These are phyloP conservation scores for Neopestalotiopsis sp. DNA, from an alignment of 2,329 filamentous ascomycete species.

Conservation along the genomic window DNA sequence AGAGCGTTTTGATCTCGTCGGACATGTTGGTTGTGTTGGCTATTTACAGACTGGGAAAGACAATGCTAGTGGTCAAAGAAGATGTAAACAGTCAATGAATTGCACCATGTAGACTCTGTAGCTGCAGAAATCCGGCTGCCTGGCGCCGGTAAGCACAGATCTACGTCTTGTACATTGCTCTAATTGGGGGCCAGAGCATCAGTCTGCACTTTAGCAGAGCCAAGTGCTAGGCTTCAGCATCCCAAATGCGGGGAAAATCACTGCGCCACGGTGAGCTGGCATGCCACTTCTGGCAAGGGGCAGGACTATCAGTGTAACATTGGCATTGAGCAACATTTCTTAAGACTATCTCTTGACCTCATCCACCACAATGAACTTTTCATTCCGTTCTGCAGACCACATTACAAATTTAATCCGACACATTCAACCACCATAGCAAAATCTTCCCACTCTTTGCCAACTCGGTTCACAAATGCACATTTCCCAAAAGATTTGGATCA, in stretches of 20 bases:
- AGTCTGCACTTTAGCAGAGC: neutral
- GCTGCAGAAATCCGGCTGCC: constrained; percentile 11
- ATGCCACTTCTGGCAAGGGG: neutral
- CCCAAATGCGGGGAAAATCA: neutral
- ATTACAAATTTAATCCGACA: too few species aligned
- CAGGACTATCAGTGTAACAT: neutral
- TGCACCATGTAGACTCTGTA: neutral
- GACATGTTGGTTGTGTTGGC: neutral
- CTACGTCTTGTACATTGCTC: neutral
- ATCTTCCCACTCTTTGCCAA: too few species aligned
- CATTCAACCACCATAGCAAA: too few species aligned
- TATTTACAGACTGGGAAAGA: neutral
- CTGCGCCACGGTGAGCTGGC: neutral
- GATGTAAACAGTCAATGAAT: neutral
- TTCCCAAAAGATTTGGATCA: too few species aligned
- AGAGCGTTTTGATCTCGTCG: neutral
- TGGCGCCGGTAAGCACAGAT: neutral
- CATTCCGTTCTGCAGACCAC: too few species aligned
- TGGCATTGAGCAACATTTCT: too few species aligned
- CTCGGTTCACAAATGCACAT: too few species aligned
- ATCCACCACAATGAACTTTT: too few species aligned
- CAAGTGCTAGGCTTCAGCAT: neutral
- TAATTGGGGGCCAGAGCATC: neutral
- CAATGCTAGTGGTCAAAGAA: neutral
- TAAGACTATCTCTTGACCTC: too few species aligned